Percentiles rank a stretch among this genome's conserved stretches.
Evolutionary conservation across 129 eudicot species (phyloP).

Genomic region (Saussurea involucrata): DNA sequence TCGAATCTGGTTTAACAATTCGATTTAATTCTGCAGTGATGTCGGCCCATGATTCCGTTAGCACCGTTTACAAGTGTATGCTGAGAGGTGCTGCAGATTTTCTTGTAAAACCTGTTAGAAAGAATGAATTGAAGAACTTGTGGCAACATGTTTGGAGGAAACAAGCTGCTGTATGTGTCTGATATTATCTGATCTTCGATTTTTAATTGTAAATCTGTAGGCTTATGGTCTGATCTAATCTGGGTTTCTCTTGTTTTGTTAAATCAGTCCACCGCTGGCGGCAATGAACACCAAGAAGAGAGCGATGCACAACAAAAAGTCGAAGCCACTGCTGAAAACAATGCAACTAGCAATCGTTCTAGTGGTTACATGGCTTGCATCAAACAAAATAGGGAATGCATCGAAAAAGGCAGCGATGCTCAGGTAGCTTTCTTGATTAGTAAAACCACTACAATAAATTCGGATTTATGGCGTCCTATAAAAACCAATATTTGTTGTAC

Average conservation of each 20-base stretch:
- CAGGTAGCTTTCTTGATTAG: conserved; percentile 55
- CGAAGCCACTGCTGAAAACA: conserved; percentile 86
- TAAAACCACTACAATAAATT: background rate
- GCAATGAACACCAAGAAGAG: conserved; percentile 44
- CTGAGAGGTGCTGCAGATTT: conserved; percentile 92
- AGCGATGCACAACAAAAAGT: conserved; percentile 57
- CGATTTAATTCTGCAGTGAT: conserved; percentile 57
- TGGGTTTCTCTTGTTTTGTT: conserved; percentile 14
- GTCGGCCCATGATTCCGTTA: conserved; percentile 81
- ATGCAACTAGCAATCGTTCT: conserved; percentile 72
- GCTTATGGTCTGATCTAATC: conserved; percentile 2
- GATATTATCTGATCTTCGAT: background rate
- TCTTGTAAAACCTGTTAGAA: conserved; percentile 84
- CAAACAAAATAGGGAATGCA: conserved; percentile 67
- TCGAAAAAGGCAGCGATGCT: conserved; percentile 93
- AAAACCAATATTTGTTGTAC: background rate
- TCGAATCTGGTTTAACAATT: background rate
- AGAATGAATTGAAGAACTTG: conserved; percentile 83
- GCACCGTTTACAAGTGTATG: conserved; percentile 91
- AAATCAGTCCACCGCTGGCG: conserved; percentile 41
- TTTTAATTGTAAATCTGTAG: background rate
- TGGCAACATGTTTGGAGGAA: conserved; percentile 99
- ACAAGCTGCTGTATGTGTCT: conserved; percentile 66
- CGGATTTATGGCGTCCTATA: background rate
- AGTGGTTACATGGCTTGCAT: conserved; percentile 65